Base-by-base conservation (phyloP, 805 yeast genomes). In the Teunomyces cretensis region DNA sequence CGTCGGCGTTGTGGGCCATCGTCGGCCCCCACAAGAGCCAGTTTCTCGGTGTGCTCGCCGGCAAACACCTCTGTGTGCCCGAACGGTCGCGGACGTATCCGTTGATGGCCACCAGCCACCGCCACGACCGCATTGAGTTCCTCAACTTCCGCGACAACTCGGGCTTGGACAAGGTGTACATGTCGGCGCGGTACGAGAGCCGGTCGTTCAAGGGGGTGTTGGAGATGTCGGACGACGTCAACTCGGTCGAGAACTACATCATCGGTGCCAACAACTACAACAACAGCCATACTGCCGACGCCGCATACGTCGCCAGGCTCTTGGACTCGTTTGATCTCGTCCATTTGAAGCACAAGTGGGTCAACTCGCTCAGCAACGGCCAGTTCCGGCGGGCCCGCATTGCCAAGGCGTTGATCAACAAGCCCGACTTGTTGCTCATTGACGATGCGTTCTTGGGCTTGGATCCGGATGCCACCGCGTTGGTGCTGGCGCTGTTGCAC, bases 401-500 rank as follows among this genome's bases (percentile, higher is more conserved):
- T 22, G 98, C 97, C 0, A 76, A 79, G 48, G 81, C 90, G 0
- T 55, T 94, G 35, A 74, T 88, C 44, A 70, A 72, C 37, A 68
- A 77, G 28, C 96, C 97, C 0, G 69, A 72, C 36, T 52, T 90
- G 26, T 65, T 90, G 43, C 60, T 92, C 4, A 74, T 92, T 14
- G 98, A 94, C 62, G 98, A 94, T 56, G 97, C 97, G 8, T 92
- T 90, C 55, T 63, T 94, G 33, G 99, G 98, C 0, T 70, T 92
- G 13, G 99, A 92, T 57, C 94, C 96, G 0, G 59, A 63, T 1
- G 91, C 95, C 9, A 70, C 88, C 0, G 48, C 63, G 1, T 64
- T 76, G 6, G 88, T 92, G 14, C 79, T 88, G 13, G 57, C 67
- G 0, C 78, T 84, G 0, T 65, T 88, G 42, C 35, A 52, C 3